Evolutionary conservation across 2,329 filamentous ascomycete species (phyloP).

Genomic region (Xylariaceae sp.): DNA sequence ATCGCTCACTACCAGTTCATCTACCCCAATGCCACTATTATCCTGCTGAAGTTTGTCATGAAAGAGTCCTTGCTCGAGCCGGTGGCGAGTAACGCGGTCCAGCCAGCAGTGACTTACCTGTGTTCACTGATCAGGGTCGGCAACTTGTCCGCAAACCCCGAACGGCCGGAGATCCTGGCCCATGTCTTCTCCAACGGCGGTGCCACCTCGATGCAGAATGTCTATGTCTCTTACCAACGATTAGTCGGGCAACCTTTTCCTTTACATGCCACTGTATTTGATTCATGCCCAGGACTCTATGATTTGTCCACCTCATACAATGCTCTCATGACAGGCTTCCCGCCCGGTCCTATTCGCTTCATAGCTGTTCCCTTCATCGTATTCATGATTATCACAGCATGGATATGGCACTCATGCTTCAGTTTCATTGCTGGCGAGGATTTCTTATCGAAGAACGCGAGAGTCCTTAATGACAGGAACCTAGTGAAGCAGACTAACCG

Average conservation of each 20-base stretch:
- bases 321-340: constrained; percentile 36
- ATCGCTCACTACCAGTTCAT: constrained; percentile 39
- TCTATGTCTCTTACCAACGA: constrained; percentile 35
- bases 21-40: constrained; percentile 42
- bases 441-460: constrained; percentile 33
- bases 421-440: constrained; percentile 31
- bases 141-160: constrained; percentile 19
- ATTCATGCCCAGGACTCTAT: constrained; percentile 46
- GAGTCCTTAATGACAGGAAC: constrained; percentile 35
- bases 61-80: constrained; percentile 34
- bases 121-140: constrained; percentile 29
- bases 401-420: constrained; percentile 32
- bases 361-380: constrained; percentile 34
- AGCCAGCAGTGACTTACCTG: constrained; percentile 39
- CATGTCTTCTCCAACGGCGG: constrained; percentile 53
- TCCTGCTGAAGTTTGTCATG: constrained; percentile 42
- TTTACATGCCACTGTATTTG: constrained; percentile 41
- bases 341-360: constrained; percentile 29
- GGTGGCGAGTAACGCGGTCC: constrained; percentile 32
- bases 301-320: constrained; percentile 37
- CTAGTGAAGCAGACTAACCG: constrained; percentile 39
- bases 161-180: constrained; percentile 37
- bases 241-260: constrained; percentile 34
- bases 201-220: constrained; percentile 36
- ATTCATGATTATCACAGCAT: constrained; percentile 30